Conservation (phyloP, 441 rosid genomes). For the Pelargonium exstipulatum region DNA sequence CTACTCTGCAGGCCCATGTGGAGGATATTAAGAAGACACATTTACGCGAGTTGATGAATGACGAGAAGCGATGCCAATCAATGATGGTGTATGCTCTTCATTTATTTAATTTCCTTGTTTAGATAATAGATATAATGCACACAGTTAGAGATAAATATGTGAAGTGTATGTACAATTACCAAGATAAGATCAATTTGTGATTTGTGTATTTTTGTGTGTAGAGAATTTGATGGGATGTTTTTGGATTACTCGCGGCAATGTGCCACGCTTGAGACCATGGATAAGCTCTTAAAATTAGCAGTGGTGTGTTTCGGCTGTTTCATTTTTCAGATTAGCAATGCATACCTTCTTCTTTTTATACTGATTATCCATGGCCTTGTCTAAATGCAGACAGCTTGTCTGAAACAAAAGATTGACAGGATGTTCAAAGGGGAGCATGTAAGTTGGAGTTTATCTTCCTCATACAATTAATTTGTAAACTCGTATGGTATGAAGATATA, state of each 20-base stretch:
- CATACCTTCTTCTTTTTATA: background rate
- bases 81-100: constrained; percentile 52
- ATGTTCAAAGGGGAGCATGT: constrained; percentile 81
- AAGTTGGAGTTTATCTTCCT: constrained; percentile 25
- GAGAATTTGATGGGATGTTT: constrained; percentile 67
- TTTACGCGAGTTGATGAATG: constrained; percentile 71
- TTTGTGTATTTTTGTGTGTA: constrained; percentile 14
- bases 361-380: constrained; percentile 5
- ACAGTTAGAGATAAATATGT: no score
- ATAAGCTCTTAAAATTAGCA: constrained; percentile 62
- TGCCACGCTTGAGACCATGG: constrained; percentile 61
- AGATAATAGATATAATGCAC: background rate
- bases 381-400: constrained; percentile 52
- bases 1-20: constrained; percentile 47
- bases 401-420: constrained; percentile 58
- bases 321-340: constrained; percentile 6
- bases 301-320: constrained; percentile 43
- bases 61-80: constrained; percentile 55
- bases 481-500: background rate
- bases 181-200: background rate
- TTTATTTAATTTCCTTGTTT: constrained; percentile 1
- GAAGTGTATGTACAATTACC: no score
- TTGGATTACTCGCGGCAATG: constrained; percentile 78
- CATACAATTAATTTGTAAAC: background rate
- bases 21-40: constrained; percentile 71